Evolutionary conservation across 2,329 filamentous ascomycete genomes (phyloP), one percentile per base, ranked within the genome.

Genomic region (Pseudogymnoascus sp.): DNA sequence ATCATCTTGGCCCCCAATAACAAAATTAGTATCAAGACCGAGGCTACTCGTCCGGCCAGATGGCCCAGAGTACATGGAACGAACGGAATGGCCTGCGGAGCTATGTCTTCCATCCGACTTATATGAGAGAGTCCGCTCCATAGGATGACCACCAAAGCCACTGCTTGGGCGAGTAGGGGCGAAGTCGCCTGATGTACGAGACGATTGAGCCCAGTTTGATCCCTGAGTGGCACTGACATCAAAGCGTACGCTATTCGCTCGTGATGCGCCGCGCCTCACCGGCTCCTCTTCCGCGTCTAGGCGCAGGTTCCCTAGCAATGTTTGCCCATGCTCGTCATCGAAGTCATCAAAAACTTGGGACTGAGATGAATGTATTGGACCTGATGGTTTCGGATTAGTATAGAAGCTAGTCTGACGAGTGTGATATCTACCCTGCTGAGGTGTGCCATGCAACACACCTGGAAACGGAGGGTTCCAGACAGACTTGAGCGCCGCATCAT

Each of bases 241-340:
- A 68, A 99, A 99, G 35, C 94, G 89, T 66, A 99, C 94, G 70
- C 94, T 97, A 71, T 97, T 97, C 55, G 94, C 92, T 67, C 94
- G 83, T 15, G 94, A 99, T 15, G 90, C 90, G 59, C 94, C 90
- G 64, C 92, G 83, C 35, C 90, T 84, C 61, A 90, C 85, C 30
- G 89, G 89, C 70, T 92, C 88, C 63, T 97, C 91, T 63, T 96
- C 92, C 4, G 86, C 82, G 64, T 96, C 92, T 5, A 97, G 79
- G 61, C 92, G 89, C 61, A 96, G 80, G 59, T 88, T 90, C 58
- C 86, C 87, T 56, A 95, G 81, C 61, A 94, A 79, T 67, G 86
- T 89, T 69, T 88, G 88, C 55, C 88, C 85, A 65, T 95, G 88
- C 68, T 94, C 91, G 68, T 80, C 77, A 69, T 96, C 91, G 66